Evolutionary conservation across 176 grass and related monocot genomes (phyloP), one percentile per base, ranked within the genome.

Genomic region (Cenchrus fungigraminus): DNA sequence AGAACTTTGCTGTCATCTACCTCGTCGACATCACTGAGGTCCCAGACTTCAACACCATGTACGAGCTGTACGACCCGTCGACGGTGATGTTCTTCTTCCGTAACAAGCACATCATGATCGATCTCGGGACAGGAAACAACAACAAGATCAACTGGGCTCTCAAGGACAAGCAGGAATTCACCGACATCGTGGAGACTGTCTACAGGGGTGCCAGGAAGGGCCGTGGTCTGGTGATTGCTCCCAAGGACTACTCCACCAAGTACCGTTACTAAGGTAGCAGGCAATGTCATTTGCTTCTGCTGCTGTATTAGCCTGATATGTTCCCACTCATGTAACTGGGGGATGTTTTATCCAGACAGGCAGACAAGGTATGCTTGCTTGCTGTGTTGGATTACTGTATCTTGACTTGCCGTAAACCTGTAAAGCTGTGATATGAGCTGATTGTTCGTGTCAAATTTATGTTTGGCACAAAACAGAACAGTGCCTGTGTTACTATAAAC

Each of bases 31-130:
- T 95, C 62, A 98, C 96, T 0, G 91, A 98, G 76, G 86, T 98
- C 46, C 96, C 93, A 2, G 96, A 95, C 73, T 98, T 98, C 65
- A 98, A 94, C 79, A 92, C 91, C 56, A 98, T 98, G 96, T 98
- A 98, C 0, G 96, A 98, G 83, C 86, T 98, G 56, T 98, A 98
- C 1, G 96, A 95, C 55, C 96, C 96, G 0, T 98, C 93, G 0
- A 98, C 91, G 0, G 88, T 96, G 58, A 99, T 99, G 97, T 96
- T 99, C 84, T 99, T 99, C 79, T 99, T 99, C 84, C 87, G 97
- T 31, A 99, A 99, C 88, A 99, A 99, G 74, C 93, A 99, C 40
- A 99, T 99, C 67, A 99, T 99, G 97, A 99, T 99, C 49, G 93
- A 99, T 91, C 90, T 99, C 0, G 93, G 97, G 22, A 99, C 97